Evolutionary conservation across 768 basidiomycete species (phyloP), one percentile per base, ranked within the genome.

Genomic region (Tricholoma hemisulphureum): DNA sequence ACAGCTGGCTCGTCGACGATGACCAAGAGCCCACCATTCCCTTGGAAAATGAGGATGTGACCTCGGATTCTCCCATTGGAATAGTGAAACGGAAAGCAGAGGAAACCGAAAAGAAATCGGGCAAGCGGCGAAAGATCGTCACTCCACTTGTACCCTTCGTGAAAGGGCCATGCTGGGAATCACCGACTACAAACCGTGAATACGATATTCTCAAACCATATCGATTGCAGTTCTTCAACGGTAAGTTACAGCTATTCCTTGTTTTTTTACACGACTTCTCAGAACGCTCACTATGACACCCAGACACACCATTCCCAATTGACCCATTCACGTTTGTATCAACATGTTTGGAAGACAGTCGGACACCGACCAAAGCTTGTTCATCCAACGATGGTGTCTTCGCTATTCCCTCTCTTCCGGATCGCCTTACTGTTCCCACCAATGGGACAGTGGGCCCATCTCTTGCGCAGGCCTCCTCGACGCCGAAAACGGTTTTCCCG

Each of bases 101-200:
- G 26, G 78, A 77, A 29, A 66, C 65, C 6, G 82, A 81, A 48
- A 77, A 71, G 57, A 80, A 79, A 56, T 64, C 74, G 8, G 77
- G 75, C 34, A 92, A 91, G 77, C 91, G 87, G 68, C 80, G 90
- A 64, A 89, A 88, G 61, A 82, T 87, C 14, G 86, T 93, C 24
- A 77, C 88, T 4, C 90, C 88, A 2, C 80, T 98, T 13, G 82
- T 93, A 4, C 88, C 93, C 14, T 92, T 88, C 62, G 77, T 80
- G 18, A 93, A 87, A 69, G 95, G 95, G 3, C 93, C 95, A 26
- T 81, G 81, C 57, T 95, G 88, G 86, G 94, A 96, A 69, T 70
- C 77, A 1, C 70, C 69, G 10, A 76, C 95, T 58, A 89, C 90
- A 2, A 73, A 80, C 18, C 87, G 87, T 65, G 78, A 82, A 41